Percentiles rank a stretch among this genome's conserved stretches.
Evolutionary conservation across 345 rosid genomes (phyloP).

Genomic region (Gossypium bickii): DNA sequence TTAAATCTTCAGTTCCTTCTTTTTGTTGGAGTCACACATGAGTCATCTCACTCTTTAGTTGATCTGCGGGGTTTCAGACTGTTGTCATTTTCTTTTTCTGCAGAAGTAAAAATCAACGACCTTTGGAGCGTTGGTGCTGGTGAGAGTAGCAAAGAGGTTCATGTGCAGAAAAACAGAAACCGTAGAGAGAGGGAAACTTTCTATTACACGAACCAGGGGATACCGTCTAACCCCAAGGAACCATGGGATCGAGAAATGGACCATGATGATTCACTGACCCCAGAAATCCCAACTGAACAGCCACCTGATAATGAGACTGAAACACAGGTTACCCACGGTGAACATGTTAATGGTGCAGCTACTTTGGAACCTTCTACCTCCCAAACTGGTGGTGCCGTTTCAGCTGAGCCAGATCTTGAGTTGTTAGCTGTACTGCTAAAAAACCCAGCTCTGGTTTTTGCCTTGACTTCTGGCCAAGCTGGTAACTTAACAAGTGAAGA

Average conservation of each 20-base stretch:
- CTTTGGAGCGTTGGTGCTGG: slow-evolving; percentile 78
- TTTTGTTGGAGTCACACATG: not conserved
- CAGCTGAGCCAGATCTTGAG: slow-evolving; percentile 79
- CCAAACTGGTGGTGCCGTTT: slow-evolving; percentile 18
- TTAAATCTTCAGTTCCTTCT: slow-evolving; percentile 4
- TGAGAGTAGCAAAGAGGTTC: slow-evolving; percentile 89
- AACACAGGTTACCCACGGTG: slow-evolving; percentile 40
- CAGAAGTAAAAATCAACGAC: slow-evolving; percentile 57
- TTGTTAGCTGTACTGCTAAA: slow-evolving; percentile 88
- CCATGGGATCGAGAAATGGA: slow-evolving; percentile 99
- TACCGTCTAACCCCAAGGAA: slow-evolving; percentile 83
- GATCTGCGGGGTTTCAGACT: slow-evolving; percentile 3
- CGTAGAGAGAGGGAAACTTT: slow-evolving; percentile 77
- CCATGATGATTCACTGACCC: slow-evolving; percentile 83
- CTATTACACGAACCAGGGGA: slow-evolving; percentile 45
- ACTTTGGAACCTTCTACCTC: slow-evolving; percentile 38
- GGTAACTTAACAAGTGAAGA: slow-evolving; percentile 58
- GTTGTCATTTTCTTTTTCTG: slow-evolving; percentile 37
- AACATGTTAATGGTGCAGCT: slow-evolving; percentile 28
- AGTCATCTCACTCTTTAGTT: not conserved
- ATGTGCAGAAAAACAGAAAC: slow-evolving; percentile 74
- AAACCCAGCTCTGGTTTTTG: slow-evolving; percentile 86
- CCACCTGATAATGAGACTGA: slow-evolving; percentile 64
- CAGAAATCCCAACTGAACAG: slow-evolving; percentile 78
- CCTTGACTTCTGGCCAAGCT: slow-evolving; percentile 79